Conservation (phyloP, 768 basidiomycete species). For the Suillus placidus region DNA sequence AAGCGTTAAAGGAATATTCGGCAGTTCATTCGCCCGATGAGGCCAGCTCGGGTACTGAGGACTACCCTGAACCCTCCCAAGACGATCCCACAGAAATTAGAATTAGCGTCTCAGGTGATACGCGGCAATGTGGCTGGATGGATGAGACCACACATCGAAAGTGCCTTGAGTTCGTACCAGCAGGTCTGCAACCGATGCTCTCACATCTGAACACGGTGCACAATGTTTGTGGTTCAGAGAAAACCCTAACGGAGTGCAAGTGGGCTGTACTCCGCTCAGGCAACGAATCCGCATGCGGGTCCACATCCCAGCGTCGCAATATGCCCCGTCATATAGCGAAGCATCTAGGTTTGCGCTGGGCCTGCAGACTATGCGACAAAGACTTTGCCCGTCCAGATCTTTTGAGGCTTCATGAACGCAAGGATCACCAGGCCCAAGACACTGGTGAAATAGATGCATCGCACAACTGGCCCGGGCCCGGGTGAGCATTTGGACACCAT, state of each 20-base stretch:
- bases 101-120: background rate
- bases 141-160: background rate
- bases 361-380: slow-evolving; percentile 20
- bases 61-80: slow-evolving; percentile 14
- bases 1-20: slow-evolving; percentile 1
- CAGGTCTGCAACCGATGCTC: slow-evolving; percentile 17
- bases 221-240: slow-evolving; percentile 15
- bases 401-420: slow-evolving; percentile 16
- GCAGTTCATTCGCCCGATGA: background rate
- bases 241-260: slow-evolving; percentile 8
- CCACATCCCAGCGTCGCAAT: slow-evolving; percentile 11
- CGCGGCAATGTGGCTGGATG: slow-evolving; percentile 11
- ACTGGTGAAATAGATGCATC: background rate
- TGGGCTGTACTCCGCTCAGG: slow-evolving; percentile 10
- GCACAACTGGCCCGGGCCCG: background rate
- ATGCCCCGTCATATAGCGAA: slow-evolving; percentile 22
- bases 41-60: slow-evolving; percentile 2
- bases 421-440: slow-evolving; percentile 7
- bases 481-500: background rate
- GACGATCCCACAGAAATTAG: slow-evolving; percentile 9
- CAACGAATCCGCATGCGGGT: slow-evolving; percentile 11
- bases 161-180: slow-evolving; percentile 11
- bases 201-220: slow-evolving; percentile 18
- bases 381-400: slow-evolving; percentile 29
- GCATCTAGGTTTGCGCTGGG: slow-evolving; percentile 21